phyloP scores from a whole-genome alignment of 2,329 filamentous ascomycete species.

The Aspergillus pseudotamarii region DNA sequence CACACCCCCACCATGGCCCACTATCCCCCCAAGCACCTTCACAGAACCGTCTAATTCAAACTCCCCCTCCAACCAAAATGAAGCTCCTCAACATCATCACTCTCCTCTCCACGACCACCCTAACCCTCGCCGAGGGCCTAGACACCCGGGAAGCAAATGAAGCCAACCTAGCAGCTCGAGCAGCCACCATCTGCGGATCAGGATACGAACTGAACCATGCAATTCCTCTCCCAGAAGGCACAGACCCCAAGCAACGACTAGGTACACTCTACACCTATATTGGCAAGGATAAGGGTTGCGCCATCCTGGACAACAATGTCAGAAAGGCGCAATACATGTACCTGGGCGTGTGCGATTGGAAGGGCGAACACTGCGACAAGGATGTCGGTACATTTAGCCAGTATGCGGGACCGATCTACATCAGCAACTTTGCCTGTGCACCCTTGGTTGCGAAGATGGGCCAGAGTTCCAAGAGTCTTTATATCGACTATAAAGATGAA shows the following conservation, averaged over 20 bases:
- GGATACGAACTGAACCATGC: conserved; percentile 8
- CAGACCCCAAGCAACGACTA: conserved; percentile 3
- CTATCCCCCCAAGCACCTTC: background rate
- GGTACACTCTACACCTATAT: conserved; percentile 9
- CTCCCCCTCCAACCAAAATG: background rate
- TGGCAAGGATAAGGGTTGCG: conserved; percentile 5
- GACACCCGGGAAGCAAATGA: background rate
- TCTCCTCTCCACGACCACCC: background rate
- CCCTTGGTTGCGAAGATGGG: conserved; percentile 11
- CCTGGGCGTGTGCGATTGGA: background rate
- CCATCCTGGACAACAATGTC: conserved; percentile 11
- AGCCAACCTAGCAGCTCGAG: background rate
- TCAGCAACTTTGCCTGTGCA: conserved; percentile 6
- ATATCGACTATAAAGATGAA: background rate
- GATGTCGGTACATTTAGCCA: conserved; percentile 9
- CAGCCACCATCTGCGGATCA: conserved; percentile 10
- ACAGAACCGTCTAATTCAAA: background rate
- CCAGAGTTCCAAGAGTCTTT: background rate
- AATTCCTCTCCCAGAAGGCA: conserved; percentile 9
- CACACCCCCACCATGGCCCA: background rate
- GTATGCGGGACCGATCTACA: conserved; percentile 12
- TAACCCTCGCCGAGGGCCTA: background rate
- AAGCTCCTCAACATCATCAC: background rate
- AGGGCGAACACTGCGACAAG: background rate
- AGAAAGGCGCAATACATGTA: conserved; percentile 10